phyloP scores from a whole-genome alignment of 2,329 filamentous ascomycete genomes.

The Epichloe typhina region DNA sequence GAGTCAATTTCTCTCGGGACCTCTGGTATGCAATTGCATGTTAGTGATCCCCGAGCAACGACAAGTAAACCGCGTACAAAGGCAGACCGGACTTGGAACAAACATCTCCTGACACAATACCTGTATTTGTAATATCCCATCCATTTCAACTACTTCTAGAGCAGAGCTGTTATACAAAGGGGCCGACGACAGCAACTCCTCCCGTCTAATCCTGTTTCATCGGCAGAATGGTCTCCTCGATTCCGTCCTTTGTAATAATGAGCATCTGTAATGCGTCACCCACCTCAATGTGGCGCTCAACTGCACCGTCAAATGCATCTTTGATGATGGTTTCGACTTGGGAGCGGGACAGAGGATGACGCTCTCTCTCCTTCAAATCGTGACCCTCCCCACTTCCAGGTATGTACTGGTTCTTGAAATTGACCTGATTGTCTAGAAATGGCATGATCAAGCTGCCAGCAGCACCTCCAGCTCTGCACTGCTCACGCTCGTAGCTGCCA shows the following conservation, averaged over 20 bases:
- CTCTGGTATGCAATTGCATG: too few species aligned
- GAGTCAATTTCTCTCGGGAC: too few species aligned
- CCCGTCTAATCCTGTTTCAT: slow-evolving; percentile 76
- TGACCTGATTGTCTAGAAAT: slow-evolving; percentile 98
- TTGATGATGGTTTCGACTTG: slow-evolving; percentile 81
- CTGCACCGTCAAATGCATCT: slow-evolving; percentile 95
- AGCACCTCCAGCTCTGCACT: slow-evolving; percentile 86
- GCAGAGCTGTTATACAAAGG: slow-evolving; percentile 5
- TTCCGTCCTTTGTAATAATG: slow-evolving; percentile 76
- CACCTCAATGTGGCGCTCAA: slow-evolving; percentile 98
- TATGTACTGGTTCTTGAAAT: slow-evolving; percentile 97
- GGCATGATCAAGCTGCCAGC: slow-evolving; percentile 95
- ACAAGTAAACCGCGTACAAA: too few species aligned
- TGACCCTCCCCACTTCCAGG: slow-evolving; percentile 77
- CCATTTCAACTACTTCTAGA: slow-evolving; percentile 3
- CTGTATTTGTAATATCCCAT: not conserved
- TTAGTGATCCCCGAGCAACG: too few species aligned
- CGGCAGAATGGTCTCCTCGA: slow-evolving; percentile 70
- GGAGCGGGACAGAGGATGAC: slow-evolving; percentile 54
- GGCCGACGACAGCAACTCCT: not conserved
- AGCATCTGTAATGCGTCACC: slow-evolving; percentile 94
- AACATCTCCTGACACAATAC: not conserved
- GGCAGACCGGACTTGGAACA: too few species aligned
- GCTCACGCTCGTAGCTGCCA: slow-evolving; percentile 92
- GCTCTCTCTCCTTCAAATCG: slow-evolving; percentile 58